Percentiles rank a stretch among this genome's conserved stretches.
Evolutionary conservation across 108 stramenopile genomes (phyloP).

Genomic region (Bacterosira constricta): DNA sequence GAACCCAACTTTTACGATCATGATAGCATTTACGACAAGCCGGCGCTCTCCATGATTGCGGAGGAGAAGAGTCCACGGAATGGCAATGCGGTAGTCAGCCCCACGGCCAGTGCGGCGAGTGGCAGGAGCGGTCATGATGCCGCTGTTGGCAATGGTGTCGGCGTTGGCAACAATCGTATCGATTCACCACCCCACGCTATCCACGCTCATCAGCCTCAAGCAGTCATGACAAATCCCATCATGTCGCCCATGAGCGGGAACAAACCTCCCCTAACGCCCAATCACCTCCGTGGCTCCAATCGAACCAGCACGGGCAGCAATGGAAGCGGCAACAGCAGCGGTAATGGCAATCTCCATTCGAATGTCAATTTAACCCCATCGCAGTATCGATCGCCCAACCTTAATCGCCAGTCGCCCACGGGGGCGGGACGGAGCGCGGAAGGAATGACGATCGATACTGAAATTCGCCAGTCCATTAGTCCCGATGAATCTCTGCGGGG

Average conservation of each 20-base stretch:
- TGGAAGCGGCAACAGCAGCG: not conserved
- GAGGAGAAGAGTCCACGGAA: slow-evolving; percentile 26
- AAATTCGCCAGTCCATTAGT: not conserved
- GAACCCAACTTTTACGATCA: not conserved
- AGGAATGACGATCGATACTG: not conserved
- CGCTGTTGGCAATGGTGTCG: not conserved
- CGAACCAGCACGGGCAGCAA: not conserved
- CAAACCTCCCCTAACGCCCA: slow-evolving; percentile 41
- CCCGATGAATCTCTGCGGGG: slow-evolving; percentile 17
- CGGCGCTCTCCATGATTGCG: slow-evolving; percentile 22
- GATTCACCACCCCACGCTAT: not conserved
- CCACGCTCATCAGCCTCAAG: too few relatives aligned
- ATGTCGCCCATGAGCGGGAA: slow-evolving; percentile 39
- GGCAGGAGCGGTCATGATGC: not conserved
- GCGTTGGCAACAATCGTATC: not conserved
- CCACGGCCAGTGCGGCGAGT: not conserved
- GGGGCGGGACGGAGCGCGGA: too few relatives aligned
- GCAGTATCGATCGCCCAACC: not conserved
- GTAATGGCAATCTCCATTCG: too few relatives aligned
- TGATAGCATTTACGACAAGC: slow-evolving; percentile 18
- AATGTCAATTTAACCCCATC: not conserved
- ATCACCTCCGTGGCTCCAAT: slow-evolving; percentile 3
- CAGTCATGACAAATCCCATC: too few relatives aligned
- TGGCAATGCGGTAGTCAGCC: not conserved
- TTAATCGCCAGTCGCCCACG: too few relatives aligned